These are phyloP conservation scores for Colletotrichum endophyticum DNA, from an alignment of 2,329 filamentous ascomycete genomes.

Conservation along the genomic window DNA sequence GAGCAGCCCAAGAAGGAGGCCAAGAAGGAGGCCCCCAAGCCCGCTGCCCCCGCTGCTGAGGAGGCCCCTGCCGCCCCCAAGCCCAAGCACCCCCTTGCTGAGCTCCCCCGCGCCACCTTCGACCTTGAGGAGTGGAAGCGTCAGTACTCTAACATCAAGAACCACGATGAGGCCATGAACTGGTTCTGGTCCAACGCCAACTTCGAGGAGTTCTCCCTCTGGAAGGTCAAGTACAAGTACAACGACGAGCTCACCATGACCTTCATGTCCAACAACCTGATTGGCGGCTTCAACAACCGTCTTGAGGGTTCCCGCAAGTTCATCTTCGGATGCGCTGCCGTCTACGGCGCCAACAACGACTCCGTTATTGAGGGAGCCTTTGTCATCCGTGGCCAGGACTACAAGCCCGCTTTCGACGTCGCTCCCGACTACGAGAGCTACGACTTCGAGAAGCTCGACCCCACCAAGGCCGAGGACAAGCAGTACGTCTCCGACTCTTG, in stretches of 20 bases:
- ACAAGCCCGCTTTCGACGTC: constrained; percentile 87
- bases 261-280: constrained; percentile 99
- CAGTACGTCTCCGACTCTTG: constrained; percentile 87
- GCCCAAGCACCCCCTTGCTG: constrained; percentile 94
- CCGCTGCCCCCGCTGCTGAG: constrained; percentile 43
- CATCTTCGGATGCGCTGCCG: constrained; percentile 88
- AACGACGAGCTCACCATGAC: constrained; percentile 95
- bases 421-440: constrained; percentile 98
- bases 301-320: constrained; percentile 98
- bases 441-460: constrained; percentile 95
- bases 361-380: constrained; percentile 93
- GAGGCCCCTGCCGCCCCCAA: constrained; percentile 73
- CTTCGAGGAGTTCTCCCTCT: constrained; percentile 94
- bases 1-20: constrained; percentile 70
- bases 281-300: constrained; percentile 97
- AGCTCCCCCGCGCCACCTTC: constrained; percentile 79
- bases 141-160: constrained; percentile 83
- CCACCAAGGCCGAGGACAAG: constrained; percentile 80
- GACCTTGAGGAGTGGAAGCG: constrained; percentile 98
- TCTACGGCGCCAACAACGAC: constrained; percentile 89
- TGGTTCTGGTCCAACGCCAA: constrained; percentile 99
- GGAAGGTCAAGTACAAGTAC: constrained; percentile 97
- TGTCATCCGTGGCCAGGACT: constrained; percentile 91
- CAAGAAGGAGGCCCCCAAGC: constrained; percentile 36
- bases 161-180: constrained; percentile 81